These are phyloP conservation scores for Carex scoparia DNA, from an alignment of 176 grass and related monocot species.

Conservation along the genomic window DNA sequence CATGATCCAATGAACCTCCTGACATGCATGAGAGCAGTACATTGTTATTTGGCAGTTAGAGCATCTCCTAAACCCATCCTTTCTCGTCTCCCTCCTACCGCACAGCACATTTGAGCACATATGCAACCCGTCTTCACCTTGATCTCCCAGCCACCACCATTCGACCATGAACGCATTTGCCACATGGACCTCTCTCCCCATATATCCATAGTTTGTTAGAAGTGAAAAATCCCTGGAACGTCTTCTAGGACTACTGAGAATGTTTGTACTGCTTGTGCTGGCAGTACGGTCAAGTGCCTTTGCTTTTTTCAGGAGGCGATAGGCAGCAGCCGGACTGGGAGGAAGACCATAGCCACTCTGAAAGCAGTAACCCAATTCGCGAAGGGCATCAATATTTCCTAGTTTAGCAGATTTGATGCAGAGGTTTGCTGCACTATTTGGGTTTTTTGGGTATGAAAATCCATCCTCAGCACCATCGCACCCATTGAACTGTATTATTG, in stretches of 20 bases:
- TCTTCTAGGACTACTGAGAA: conserved; percentile 9
- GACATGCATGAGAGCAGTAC: conserved; percentile 81
- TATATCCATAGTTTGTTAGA: conserved; percentile 7
- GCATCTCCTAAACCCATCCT: conserved; percentile 70
- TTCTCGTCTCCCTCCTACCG: conserved; percentile 54
- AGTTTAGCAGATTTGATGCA: conserved; percentile 60
- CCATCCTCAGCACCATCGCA: conserved; percentile 44
- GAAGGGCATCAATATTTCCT: conserved; percentile 55
- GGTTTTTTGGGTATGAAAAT: conserved; percentile 28
- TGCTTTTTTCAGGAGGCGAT: conserved; percentile 53
- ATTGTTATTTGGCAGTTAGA: conserved; percentile 55
- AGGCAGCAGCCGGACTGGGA: conserved; percentile 43
- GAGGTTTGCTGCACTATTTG: conserved; percentile 46
- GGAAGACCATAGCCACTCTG: conserved; percentile 44
- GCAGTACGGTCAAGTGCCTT: conserved; percentile 42
- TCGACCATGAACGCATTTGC: conserved; percentile 36
- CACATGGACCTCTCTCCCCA: conserved; percentile 33
- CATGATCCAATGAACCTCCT: conserved; percentile 74
- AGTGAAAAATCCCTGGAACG: not conserved
- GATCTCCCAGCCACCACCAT: conserved; percentile 29
- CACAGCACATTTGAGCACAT: conserved; percentile 65
- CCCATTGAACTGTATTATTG: conserved; percentile 64
- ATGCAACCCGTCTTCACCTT: conserved; percentile 17
- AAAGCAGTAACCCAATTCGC: conserved; percentile 69
- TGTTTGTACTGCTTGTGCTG: not conserved